Evolutionary conservation across 2,329 filamentous ascomycete genomes (phyloP), one percentile per base, ranked within the genome.

Genomic region (Xylaria sp.): DNA sequence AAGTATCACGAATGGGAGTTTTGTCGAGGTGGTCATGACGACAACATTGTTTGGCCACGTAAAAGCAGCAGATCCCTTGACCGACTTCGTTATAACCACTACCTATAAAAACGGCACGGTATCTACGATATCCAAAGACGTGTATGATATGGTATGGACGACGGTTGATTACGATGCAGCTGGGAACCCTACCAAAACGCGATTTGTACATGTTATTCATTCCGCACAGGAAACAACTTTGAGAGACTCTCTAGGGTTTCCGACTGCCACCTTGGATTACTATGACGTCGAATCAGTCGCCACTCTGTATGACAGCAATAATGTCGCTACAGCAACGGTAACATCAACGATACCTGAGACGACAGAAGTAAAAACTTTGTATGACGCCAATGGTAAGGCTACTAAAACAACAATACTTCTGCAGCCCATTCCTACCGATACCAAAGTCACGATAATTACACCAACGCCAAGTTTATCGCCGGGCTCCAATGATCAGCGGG

Each of bases 191-290:
- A 71, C 66, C 1, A 49, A 21, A 7, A 70, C 67, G n/a, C 3
- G 15, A 4, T 54, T 33, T 2, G 0, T 25, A 7, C 49, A 67
- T 4, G 0, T 66, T 7, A 38, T 69, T 3, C 17, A 41, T 2
- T 21, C 29, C 1, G 57, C 66, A n/a, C 49, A 40, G 8, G 29
- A 48, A 44, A 71, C 70, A 15, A 67, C 46, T 6, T 52, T 71
- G 3, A 62, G 40, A 19, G 52, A 73, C 46, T 43, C 52, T n/a
- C 62, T 68, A 21, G 70, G 71, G n/a, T 27, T 11, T 8, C 63
- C 67, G 15, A 72, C 68, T 0, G 59, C 58, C 21, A 72, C 70
- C 6, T 8, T 62, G 25, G 54, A 66, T 13, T 71, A 59, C 53
- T 72, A 67, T 44, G 25, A 60, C 31, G 59, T 61, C 4, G 8